Evolutionary conservation across 2,329 filamentous ascomycete genomes (phyloP), one percentile per base, ranked within the genome.

Genomic region (Aspergillus tanneri): DNA sequence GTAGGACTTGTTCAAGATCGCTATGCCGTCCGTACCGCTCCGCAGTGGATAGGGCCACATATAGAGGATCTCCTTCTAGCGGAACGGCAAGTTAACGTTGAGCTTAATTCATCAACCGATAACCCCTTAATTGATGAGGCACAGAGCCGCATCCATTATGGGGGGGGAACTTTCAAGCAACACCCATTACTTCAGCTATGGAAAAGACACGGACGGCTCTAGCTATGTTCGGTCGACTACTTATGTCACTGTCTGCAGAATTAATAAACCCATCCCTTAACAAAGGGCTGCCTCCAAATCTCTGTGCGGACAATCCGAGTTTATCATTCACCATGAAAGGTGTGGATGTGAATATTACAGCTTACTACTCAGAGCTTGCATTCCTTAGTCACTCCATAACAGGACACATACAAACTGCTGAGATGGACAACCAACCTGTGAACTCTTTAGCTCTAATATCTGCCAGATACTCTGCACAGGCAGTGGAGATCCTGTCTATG

Each of bases 111-210:
- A 0, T 80, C 80, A 0, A 82, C 81, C 0, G 84, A 87, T 59
- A 87, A 87, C 59, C 83, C 80, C 0, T 65, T 87, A 8, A 72
- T 86, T 10, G 76, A 85, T 49, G 57, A 65, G 0, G 52, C 53
- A 1, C 54, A 49, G 7, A 64, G 58, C 9, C 61, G 69, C 10
- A 68, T 84, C 22, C 73, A 80, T 44, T 78, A 82, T 45, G 83
- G 83, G 2, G n/a, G n/a, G 83, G 81, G 21, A 87, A 87, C 60
- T 87, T 87, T 62, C 84, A 87, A 62, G 85, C 83, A 0, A 70
- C 71, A 8, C 70, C 77, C 1, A 66, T 87, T 16, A 85, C 84
- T 0, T 82, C 81, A 1, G 81, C 82, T 2, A 82, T 81, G 73
- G 83, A 86, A 55, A 85, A 85, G 65, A 69, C 70, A 0, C 72